Base-by-base conservation (phyloP, 2,329 filamentous ascomycete species). In the Ascomycota sp. region DNA sequence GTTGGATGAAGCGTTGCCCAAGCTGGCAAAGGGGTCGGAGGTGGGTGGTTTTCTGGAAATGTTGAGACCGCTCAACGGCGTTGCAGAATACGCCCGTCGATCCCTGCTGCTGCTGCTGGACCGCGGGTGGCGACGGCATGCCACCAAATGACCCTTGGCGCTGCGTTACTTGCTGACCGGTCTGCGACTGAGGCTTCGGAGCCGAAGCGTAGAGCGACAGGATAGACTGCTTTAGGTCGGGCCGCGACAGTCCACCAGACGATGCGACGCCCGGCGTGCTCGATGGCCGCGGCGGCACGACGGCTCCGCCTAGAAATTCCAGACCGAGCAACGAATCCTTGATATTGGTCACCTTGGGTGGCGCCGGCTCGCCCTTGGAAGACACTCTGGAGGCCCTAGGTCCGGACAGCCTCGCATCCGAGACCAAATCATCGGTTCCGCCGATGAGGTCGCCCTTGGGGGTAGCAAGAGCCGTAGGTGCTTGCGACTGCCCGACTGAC, bases 221-320 rank as follows among this genome's bases (percentile, higher is more conserved):
- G 35, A 98, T 98, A 3, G 86, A 95, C 52, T 94, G 86, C 55
- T 98, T 98, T 35, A 98, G 60, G 47, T 98, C 89, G 3, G 86
- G 85, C 36, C 89, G 67, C 27, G 83, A 91, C 41, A 79, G 74
- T 9, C 65, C 64, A 12, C 60, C 60, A 3, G 63, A 49, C 5
- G 65, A 63, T 27, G 67, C 56, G 9, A 73, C 67, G 12, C 75
- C 71, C 4, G 75, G 68, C 13, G 81, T 82, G 54, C 81, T 93
- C 5, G 80, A 70, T n/a, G 85, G 79, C 31, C 83, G 69, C 31
- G 74, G 71, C n/a, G 81, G 70, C 8, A 78, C 63, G 23, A 75
- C 60, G 25, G 75, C 59, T 30, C 73, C 71, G 23, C 82, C 83
- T 36, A 98, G 75, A 52, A 98, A 94, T 51, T 98, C 86, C 30